A percentile compares a stretch with the other conserved stretches of the same genome.
phyloP scores from a whole-genome alignment of 306 rosid species.

The Vigna trinervia region DNA sequence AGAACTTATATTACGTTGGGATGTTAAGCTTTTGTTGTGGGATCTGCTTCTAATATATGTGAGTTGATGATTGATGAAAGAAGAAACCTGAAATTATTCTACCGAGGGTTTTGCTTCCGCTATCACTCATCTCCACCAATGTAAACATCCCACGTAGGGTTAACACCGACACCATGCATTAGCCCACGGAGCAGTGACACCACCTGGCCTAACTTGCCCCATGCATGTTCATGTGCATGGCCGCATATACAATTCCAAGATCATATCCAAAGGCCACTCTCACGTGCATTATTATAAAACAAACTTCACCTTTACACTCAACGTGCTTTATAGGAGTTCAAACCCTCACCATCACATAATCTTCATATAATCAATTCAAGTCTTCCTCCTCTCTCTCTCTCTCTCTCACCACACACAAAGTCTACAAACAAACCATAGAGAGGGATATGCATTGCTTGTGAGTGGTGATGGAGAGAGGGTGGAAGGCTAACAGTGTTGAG shows the following conservation, averaged over 20 bases:
- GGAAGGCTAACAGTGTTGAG: slow-evolving; percentile 68
- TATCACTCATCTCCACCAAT: slow-evolving; percentile 55
- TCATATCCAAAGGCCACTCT: slow-evolving; percentile 31
- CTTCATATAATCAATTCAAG: slow-evolving; percentile 39
- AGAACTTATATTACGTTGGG: not conserved
- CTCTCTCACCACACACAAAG: not conserved
- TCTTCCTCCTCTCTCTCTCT: not conserved
- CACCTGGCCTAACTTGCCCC: slow-evolving; percentile 27
- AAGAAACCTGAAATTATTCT: slow-evolving; percentile 51
- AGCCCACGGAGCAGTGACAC: slow-evolving; percentile 58
- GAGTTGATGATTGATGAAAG: slow-evolving; percentile 54
- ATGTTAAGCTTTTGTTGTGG: slow-evolving; percentile 36
- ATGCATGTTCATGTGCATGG: slow-evolving; percentile 53
- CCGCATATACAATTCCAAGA: slow-evolving; percentile 51
- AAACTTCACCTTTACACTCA: slow-evolving; percentile 44
- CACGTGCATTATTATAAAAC: slow-evolving; percentile 48
- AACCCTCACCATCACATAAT: slow-evolving; percentile 20
- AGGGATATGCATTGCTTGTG: slow-evolving; percentile 25
- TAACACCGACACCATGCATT: slow-evolving; percentile 71
- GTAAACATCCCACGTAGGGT: slow-evolving; percentile 50
- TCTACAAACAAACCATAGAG: not conserved
- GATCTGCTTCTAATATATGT: slow-evolving; percentile 28
- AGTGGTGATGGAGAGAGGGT: slow-evolving; percentile 64
- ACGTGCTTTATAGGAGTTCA: slow-evolving; percentile 42
- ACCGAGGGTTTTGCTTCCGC: slow-evolving; percentile 79